Evolutionary conservation across 2,329 filamentous ascomycete species (phyloP), one percentile per base, ranked within the genome.

Genomic region (Pseudofabraea citricarpa): DNA sequence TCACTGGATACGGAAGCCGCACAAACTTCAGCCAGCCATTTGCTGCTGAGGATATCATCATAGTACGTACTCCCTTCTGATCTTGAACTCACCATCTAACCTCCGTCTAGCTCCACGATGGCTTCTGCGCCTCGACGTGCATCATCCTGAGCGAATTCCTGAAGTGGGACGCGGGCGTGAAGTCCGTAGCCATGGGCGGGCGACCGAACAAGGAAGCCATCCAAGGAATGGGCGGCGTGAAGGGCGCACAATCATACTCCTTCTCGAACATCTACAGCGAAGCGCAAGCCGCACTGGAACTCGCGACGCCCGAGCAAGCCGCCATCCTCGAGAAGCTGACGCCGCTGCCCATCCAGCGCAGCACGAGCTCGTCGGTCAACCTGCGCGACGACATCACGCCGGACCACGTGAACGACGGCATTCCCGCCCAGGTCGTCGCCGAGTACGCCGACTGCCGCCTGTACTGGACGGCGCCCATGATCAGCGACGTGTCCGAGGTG

Each of bases 191-290:
- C 2, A 65, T 81, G 19, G 82, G 83, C 8, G 83, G 83, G 2
- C 73, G 77, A 1, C 74, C 81, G 0, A 62, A 64, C 9, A 54
- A 67, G 0, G 64, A 64, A 0, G 71, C 74, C 1, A 85, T 83
- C 66, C 79, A 84, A 64, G 73, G 70, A 4, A 68, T 83, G 15
- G 80, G 81, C n/a, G 83, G 81, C n/a, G 73, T 79, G 37, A 80
- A 83, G 54, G 83, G 82, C 23, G 64, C 66, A 0, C 67, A 73
- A 45, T 57, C 53, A 16, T 24, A 49, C n/a, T 13, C 10, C 4
- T 60, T 47, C 20, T 7, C 19, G 2, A 42, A 46, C 16, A 53
- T 60, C 24, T 51, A 52, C 26, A 10, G 13, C 22, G 40, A 49
- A 13, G 54, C 49, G 1, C 46, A 55, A 33, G 5, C 8, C 3